phyloP scores from a whole-genome alignment of 176 grass and related monocot genomes.

The Lolium perenne region DNA sequence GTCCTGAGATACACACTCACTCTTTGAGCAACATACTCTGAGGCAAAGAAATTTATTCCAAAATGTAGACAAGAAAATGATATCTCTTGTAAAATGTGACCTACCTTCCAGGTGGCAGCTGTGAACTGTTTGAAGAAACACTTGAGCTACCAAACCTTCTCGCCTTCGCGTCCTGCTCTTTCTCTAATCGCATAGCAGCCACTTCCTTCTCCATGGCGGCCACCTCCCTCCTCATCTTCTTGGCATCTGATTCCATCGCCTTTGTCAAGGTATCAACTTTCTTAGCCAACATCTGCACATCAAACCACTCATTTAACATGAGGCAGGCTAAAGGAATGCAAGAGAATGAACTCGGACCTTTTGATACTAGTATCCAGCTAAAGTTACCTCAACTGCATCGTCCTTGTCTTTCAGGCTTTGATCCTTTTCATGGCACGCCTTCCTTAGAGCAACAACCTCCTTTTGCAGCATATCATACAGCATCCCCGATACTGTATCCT shows the following conservation, averaged over 20 bases:
- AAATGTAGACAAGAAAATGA: not conserved
- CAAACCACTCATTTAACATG: conserved; percentile 37
- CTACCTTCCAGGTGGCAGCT: conserved; percentile 71
- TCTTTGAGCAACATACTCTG: not conserved
- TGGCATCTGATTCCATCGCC: conserved; percentile 89
- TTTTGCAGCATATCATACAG: conserved; percentile 96
- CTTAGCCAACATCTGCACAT: conserved; percentile 80
- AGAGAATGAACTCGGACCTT: not conserved
- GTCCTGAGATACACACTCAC: conserved; percentile 27
- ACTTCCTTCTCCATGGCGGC: conserved; percentile 92
- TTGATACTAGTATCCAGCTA: not conserved
- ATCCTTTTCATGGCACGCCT: conserved; percentile 86
- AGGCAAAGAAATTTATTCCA: not conserved
- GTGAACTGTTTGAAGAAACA: conserved; percentile 57
- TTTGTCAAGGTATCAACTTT: conserved; percentile 97
- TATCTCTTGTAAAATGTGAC: not conserved
- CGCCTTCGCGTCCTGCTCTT: conserved; percentile 77
- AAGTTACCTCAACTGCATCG: conserved; percentile 86
- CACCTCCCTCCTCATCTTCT: conserved; percentile 92
- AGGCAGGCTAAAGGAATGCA: not conserved
- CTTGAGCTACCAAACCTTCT: conserved; percentile 67
- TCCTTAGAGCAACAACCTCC: conserved; percentile 86
- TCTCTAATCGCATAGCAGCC: conserved; percentile 69
- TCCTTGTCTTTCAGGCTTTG: conserved; percentile 96
- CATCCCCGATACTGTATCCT: conserved; percentile 79